Evolutionary conservation across 2,329 filamentous ascomycete species (phyloP).

Genomic region (Proliferodiscus dingleyae): DNA sequence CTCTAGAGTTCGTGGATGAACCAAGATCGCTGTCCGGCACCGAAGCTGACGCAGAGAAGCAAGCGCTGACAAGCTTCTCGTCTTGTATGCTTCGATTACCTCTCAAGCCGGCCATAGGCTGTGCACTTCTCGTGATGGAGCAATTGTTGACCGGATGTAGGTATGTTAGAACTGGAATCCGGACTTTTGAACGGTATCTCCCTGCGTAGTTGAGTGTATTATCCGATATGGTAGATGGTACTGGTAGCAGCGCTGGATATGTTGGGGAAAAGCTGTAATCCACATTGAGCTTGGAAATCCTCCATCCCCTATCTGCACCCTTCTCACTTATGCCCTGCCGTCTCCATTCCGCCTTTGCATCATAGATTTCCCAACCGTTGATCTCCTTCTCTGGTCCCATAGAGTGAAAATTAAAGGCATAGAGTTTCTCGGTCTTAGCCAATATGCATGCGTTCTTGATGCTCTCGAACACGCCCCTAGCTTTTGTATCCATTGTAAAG

Average conservation of each 20-base stretch:
- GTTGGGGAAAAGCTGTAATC: slow-evolving; percentile 91
- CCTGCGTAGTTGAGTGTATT: slow-evolving; percentile 92
- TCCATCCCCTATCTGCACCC: slow-evolving; percentile 61
- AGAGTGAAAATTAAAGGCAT: slow-evolving; percentile 82
- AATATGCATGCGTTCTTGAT: slow-evolving; percentile 82
- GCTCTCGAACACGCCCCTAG: slow-evolving; percentile 81
- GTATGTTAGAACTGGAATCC: slow-evolving; percentile 87
- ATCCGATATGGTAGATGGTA: slow-evolving; percentile 89
- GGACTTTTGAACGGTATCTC: slow-evolving; percentile 79
- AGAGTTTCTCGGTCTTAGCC: slow-evolving; percentile 78
- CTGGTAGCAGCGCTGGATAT: slow-evolving; percentile 79
- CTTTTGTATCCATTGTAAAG: slow-evolving; percentile 68
- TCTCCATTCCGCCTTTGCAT: slow-evolving; percentile 78
- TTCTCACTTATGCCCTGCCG: slow-evolving; percentile 84
- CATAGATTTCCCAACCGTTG: slow-evolving; percentile 80
- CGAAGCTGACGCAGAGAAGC: slow-evolving; percentile 63
- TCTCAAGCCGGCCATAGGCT: slow-evolving; percentile 81
- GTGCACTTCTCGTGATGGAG: slow-evolving; percentile 90
- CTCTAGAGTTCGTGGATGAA: slow-evolving; percentile 24
- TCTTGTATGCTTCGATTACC: slow-evolving; percentile 92
- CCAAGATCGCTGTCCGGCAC: slow-evolving; percentile 23
- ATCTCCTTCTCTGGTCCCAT: slow-evolving; percentile 67
- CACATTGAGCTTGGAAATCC: slow-evolving; percentile 82
- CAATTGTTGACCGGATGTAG: slow-evolving; percentile 97
- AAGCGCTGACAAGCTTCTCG: slow-evolving; percentile 86